phyloP scores from a whole-genome alignment of 768 basidiomycete genomes.

The Amanita rubescens region DNA sequence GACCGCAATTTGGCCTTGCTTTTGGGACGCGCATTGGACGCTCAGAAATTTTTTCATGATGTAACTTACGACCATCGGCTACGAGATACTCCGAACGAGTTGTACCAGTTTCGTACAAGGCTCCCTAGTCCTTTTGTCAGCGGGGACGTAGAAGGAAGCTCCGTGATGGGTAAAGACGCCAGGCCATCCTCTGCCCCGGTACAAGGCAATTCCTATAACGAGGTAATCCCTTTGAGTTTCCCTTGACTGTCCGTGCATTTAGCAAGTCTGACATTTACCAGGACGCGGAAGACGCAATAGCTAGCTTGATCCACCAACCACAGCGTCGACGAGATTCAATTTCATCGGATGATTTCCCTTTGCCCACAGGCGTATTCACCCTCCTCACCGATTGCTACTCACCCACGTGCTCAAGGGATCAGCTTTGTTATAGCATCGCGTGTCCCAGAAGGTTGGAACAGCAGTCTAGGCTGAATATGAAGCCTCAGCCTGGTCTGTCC shows the following conservation, averaged over 20 bases:
- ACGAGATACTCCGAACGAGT: constrained; percentile 78
- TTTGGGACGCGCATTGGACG: constrained; percentile 91
- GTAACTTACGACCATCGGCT: constrained; percentile 98
- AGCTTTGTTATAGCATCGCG: constrained; percentile 95
- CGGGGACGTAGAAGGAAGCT: constrained; percentile 77
- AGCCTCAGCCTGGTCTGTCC: constrained; percentile 82
- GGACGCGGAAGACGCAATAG: constrained; percentile 23
- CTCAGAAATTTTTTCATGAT: constrained; percentile 99
- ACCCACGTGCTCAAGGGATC: constrained; percentile 90
- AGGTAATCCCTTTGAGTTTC: constrained; percentile 12
- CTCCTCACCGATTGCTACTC: constrained; percentile 97
- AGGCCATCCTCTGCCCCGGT: constrained; percentile 8
- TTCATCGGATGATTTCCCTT: constrained; percentile 51
- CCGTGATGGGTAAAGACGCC: constrained; percentile 22
- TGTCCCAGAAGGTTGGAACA: constrained; percentile 93
- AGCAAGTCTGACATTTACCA: constrained; percentile 9
- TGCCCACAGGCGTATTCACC: constrained; percentile 94
- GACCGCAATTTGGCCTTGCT: constrained; percentile 93
- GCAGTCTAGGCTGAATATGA: constrained; percentile 90
- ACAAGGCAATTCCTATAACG: constrained; percentile 19
- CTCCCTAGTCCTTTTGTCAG: constrained; percentile 81
- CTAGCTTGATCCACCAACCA: constrained; percentile 19
- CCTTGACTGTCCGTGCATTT: constrained; percentile 1
- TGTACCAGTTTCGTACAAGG: constrained; percentile 89
- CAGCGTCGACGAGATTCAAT: constrained; percentile 25